Evolutionary conservation across 768 basidiomycete genomes (phyloP).

Genomic region (Suillus alpinus): DNA sequence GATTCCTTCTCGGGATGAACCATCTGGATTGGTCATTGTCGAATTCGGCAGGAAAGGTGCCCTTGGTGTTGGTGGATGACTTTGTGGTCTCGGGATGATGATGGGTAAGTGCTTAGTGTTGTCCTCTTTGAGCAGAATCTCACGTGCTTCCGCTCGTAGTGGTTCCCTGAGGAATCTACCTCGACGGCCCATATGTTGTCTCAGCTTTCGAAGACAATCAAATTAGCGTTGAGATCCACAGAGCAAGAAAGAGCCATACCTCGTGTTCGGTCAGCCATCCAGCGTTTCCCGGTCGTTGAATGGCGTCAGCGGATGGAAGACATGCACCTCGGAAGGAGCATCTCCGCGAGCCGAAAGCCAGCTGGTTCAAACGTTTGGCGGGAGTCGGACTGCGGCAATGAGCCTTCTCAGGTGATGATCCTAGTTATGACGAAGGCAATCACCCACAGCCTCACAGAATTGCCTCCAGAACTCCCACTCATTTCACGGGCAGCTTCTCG

Average conservation of each 20-base stretch:
- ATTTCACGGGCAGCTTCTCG: slow-evolving; percentile 44
- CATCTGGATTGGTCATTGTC: slow-evolving; percentile 93
- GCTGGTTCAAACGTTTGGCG: slow-evolving; percentile 80
- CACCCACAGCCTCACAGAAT: slow-evolving; percentile 9
- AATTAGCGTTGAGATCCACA: slow-evolving; percentile 87
- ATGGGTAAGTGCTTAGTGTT: slow-evolving; percentile 61
- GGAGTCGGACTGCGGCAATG: slow-evolving; percentile 59
- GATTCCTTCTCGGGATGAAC: slow-evolving; percentile 95
- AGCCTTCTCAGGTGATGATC: slow-evolving; percentile 28
- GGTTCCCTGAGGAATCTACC: slow-evolving; percentile 95
- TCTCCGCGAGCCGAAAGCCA: slow-evolving; percentile 60
- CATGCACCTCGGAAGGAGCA: slow-evolving; percentile 87
- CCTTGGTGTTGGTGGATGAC: slow-evolving; percentile 89
- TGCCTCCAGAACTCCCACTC: slow-evolving; percentile 22
- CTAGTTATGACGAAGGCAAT: slow-evolving; percentile 12
- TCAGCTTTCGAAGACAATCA: slow-evolving; percentile 91
- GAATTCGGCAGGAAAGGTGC: slow-evolving; percentile 97
- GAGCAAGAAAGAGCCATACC: slow-evolving; percentile 90
- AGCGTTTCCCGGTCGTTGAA: slow-evolving; percentile 96
- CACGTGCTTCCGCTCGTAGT: slow-evolving; percentile 43
- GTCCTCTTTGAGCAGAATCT: background rate
- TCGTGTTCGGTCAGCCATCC: slow-evolving; percentile 89
- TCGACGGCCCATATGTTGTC: slow-evolving; percentile 94
- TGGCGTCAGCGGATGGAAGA: slow-evolving; percentile 97
- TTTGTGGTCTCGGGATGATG: slow-evolving; percentile 95